A percentile compares a stretch with the other conserved stretches of the same genome.
Conservation (phyloP, 164 flowering plant species). For the Warburgia ugandensis region DNA sequence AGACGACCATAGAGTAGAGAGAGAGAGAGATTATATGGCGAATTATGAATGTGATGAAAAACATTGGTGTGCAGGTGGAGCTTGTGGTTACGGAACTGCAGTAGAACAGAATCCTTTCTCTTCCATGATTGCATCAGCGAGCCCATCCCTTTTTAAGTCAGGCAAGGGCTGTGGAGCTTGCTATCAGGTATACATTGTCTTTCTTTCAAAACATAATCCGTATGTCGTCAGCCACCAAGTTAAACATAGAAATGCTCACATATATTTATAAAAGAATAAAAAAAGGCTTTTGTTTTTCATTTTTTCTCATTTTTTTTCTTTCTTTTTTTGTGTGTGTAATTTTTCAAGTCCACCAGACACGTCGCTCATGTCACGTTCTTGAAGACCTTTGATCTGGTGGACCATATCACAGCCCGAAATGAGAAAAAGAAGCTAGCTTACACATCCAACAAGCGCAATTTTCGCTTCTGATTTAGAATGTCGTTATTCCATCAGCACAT, state of each 20-base stretch:
- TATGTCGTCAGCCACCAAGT: neutral
- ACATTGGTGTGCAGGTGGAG: conserved; percentile 41
- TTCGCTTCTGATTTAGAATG: too few relatives aligned
- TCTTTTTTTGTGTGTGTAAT: too few relatives aligned
- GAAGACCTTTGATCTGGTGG: too few relatives aligned
- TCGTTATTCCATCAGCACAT: too few relatives aligned
- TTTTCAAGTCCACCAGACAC: too few relatives aligned
- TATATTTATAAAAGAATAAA: too few relatives aligned
- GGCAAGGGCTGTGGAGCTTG: conserved; percentile 76
- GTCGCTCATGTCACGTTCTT: too few relatives aligned
- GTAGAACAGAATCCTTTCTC: conserved; percentile 31
- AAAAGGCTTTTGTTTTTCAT: too few relatives aligned
- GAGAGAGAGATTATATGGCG: neutral
- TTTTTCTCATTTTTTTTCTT: neutral
- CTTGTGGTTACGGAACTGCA: conserved; percentile 54
- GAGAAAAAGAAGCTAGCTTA: too few relatives aligned
- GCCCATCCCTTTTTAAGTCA: conserved; percentile 32
- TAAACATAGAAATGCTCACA: too few relatives aligned
- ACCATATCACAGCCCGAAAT: too few relatives aligned
- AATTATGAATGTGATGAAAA: neutral
- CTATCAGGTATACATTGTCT: conserved; percentile 34
- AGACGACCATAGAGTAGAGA: neutral
- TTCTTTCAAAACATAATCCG: neutral
- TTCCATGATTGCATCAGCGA: conserved; percentile 16
- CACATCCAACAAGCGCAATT: too few relatives aligned